These are phyloP conservation scores for Heteromeles arbutifolia DNA, from an alignment of 306 rosid species.

Conservation along the genomic window DNA sequence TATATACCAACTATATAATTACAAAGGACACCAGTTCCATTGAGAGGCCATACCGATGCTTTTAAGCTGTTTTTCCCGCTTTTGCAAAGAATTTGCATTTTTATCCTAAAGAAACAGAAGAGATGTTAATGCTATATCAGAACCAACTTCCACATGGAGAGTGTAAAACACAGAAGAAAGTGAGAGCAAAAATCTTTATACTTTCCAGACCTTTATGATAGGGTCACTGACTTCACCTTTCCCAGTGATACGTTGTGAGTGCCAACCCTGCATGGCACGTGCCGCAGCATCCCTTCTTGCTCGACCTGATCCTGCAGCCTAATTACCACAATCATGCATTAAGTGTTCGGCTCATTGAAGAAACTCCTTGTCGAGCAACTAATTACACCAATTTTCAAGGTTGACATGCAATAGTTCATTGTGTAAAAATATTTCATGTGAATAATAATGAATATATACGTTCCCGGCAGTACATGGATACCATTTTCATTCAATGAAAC, in stretches of 20 bases:
- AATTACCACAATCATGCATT: conserved; percentile 9
- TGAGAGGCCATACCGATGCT: conserved; percentile 56
- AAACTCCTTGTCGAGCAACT: background rate
- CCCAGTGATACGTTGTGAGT: conserved; percentile 90
- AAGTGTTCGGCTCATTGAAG: background rate
- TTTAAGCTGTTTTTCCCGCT: conserved; percentile 93
- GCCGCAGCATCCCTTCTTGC: conserved; percentile 97
- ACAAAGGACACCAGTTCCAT: conserved; percentile 8
- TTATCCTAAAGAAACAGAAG: conserved; percentile 54
- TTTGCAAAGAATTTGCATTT: conserved; percentile 58
- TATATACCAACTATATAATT: background rate
- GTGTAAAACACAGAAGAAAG: conserved; percentile 2
- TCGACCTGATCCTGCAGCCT: conserved; percentile 88
- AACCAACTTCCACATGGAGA: background rate
- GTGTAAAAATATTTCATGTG: background rate
- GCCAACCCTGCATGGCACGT: conserved; percentile 99
- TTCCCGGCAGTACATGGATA: background rate
- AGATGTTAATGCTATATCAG: conserved; percentile 13
- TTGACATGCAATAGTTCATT: background rate
- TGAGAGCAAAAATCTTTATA: conserved; percentile 15
- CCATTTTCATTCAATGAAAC: background rate
- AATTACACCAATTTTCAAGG: background rate
- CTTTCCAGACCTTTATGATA: conserved; percentile 66
- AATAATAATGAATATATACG: background rate
- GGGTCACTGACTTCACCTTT: conserved; percentile 98